A percentile compares a stretch with the other conserved stretches of the same genome.
phyloP scores from a whole-genome alignment of 768 basidiomycete species.

The Obba rivulosa region DNA sequence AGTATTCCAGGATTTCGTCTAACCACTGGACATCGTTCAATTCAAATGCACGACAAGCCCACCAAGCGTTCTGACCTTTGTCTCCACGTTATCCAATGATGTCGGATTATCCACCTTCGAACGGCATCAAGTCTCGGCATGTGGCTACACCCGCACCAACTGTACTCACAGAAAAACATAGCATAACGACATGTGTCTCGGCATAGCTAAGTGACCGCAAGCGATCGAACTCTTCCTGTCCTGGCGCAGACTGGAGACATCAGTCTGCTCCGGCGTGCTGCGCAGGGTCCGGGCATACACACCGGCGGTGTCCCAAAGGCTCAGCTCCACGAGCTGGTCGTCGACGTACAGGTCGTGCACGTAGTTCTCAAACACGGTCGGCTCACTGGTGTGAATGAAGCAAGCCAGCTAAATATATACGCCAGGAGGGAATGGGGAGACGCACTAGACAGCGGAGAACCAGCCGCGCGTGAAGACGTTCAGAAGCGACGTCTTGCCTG shows the following conservation, averaged over 20 bases:
- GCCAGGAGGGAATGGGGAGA: slow-evolving; percentile 6
- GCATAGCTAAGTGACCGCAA: slow-evolving; percentile 93
- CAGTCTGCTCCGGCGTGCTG: slow-evolving; percentile 7
- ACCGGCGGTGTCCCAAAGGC: slow-evolving; percentile 98
- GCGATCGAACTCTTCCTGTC: slow-evolving; percentile 94
- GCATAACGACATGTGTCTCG: slow-evolving; percentile 93
- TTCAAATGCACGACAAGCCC: background rate
- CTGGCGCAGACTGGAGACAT: slow-evolving; percentile 39
- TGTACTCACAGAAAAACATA: slow-evolving; percentile 85
- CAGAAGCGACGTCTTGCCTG: slow-evolving; percentile 78
- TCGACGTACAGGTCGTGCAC: slow-evolving; percentile 87
- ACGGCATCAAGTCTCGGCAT: too few relatives aligned
- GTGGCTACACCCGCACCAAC: background rate
- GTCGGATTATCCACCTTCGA: slow-evolving; percentile 83
- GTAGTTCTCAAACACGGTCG: slow-evolving; percentile 96
- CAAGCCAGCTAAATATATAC: background rate
- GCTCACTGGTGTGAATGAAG: slow-evolving; percentile 49
- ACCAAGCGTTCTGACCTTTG: slow-evolving; percentile 50
- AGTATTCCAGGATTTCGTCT: slow-evolving; percentile 87
- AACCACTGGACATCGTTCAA: slow-evolving; percentile 71
- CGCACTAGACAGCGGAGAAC: slow-evolving; percentile 92
- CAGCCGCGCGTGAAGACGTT: slow-evolving; percentile 89
- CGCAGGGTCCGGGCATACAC: slow-evolving; percentile 19
- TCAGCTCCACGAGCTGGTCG: slow-evolving; percentile 83
- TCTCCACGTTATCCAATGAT: slow-evolving; percentile 95